Base-by-base conservation (phyloP, 2,329 filamentous ascomycete species). In the Fusarium algeriense region DNA sequence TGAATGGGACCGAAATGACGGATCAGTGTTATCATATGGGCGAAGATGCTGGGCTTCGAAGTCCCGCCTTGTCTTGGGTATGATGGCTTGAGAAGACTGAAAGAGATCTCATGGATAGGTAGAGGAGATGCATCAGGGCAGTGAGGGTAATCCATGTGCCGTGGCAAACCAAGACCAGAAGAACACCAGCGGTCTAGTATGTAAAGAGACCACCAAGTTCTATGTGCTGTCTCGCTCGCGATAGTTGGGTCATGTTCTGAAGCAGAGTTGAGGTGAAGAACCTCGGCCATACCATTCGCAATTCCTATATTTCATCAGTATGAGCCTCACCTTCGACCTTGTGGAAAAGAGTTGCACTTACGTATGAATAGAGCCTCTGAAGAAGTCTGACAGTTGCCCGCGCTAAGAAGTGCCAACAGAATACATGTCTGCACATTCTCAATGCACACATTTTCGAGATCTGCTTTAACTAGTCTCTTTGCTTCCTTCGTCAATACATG, bases 381-480 rank as follows among this genome's bases (percentile, higher is more conserved):
- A 11, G 61, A 64, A 13, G 26, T 53, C 17, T 53, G 45, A 8
- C 40, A 52, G 30, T 41, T 40, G 6, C 55, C 61, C 15, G 61
- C 38, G 2, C 55, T 53, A 5, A 60, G 41, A 19, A 60, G 40
- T 15, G 61, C 49, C 1, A 64, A 15, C 13, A 64, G 34, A n/a
- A 64, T 54, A 32, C 55, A 64, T 2, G 55, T 23, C 34, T 64
- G 61, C 2, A 60, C 34, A 37, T 64, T 48, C 14, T 60, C 61
- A 19, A 64, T 28, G 7, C 61, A 60, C 1, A 60, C 56, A 30
- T 64, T 64, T 30, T 64, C 61, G 26, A 64, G 56, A 30, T 64
- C 61, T 28, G 6, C 32, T 3, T 64, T 46, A 0, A 64, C 46
- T 2, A 46, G 9, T 5, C 28, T 34, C 46, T 64, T 64, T 3